Evolutionary conservation across 352 stramenopile genomes (phyloP).

Genomic region (Pythium phragmiticola): DNA sequence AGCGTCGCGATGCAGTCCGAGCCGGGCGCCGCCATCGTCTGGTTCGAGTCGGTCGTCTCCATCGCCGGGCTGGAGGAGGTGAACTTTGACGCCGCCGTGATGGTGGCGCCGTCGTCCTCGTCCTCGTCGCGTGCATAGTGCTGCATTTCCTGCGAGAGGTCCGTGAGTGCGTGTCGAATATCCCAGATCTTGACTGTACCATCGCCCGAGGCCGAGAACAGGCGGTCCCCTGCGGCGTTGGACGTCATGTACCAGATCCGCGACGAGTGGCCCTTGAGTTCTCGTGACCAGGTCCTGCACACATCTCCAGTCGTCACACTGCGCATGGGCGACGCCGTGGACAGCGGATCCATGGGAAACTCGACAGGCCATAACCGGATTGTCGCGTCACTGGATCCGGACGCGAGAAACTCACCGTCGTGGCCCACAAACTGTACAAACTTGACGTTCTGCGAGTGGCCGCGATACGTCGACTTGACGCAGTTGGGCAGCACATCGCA

Average conservation of each 20-base stretch:
- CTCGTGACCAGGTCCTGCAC: constrained; percentile 53
- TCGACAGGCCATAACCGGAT: constrained; percentile 88
- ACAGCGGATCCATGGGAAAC: constrained; percentile 26
- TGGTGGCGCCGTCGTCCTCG: constrained; percentile 31
- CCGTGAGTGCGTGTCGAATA: constrained; percentile 48
- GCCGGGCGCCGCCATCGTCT: constrained; percentile 6
- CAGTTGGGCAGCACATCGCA: constrained; percentile 84
- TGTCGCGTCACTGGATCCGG: constrained; percentile 80
- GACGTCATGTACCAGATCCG: constrained; percentile 82
- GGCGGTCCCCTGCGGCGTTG: constrained; percentile 57
- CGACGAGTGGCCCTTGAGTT: constrained; percentile 76
- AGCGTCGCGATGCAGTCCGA: constrained; percentile 28
- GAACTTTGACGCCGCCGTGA: constrained; percentile 13
- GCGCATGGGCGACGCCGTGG: neutral
- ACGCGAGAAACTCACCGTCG: constrained; percentile 81
- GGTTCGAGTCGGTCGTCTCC: constrained; percentile 6
- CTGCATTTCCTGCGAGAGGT: constrained; percentile 36
- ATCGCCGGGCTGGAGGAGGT: neutral
- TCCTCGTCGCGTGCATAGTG: constrained; percentile 38
- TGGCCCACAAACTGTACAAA: constrained; percentile 85
- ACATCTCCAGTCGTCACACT: constrained; percentile 31
- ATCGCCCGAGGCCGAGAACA: constrained; percentile 81
- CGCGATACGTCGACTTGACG: constrained; percentile 84
- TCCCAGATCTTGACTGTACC: constrained; percentile 87
- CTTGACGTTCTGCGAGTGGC: constrained; percentile 88